Evolutionary conservation across 139 green algal genomes (phyloP).

Genomic region (Tetradesmus lagerheimii): DNA sequence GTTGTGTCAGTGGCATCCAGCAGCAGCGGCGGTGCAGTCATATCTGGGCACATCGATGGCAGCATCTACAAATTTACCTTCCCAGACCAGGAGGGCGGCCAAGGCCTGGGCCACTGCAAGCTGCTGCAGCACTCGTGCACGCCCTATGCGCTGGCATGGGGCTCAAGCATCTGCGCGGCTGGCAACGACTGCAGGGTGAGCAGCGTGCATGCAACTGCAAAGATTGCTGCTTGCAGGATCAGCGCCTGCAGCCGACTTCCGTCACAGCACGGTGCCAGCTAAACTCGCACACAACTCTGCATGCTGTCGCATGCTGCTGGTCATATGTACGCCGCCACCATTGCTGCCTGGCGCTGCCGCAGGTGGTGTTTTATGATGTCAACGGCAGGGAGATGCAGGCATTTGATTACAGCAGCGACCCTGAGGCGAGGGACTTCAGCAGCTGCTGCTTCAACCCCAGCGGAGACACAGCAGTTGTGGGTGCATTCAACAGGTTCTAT

Average conservation of each 20-base stretch:
- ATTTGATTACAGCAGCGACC: slow-evolving; percentile 75
- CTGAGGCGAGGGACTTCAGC: slow-evolving; percentile 68
- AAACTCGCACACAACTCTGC: too few species aligned
- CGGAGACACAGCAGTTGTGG: slow-evolving; percentile 79
- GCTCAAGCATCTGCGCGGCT: slow-evolving; percentile 60
- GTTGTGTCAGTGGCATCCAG: slow-evolving; percentile 73
- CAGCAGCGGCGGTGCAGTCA: slow-evolving; percentile 69
- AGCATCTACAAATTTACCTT: slow-evolving; percentile 81
- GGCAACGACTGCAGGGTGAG: slow-evolving; percentile 77
- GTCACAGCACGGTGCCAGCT: too few species aligned
- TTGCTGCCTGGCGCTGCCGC: neutral
- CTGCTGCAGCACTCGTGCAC: slow-evolving; percentile 73
- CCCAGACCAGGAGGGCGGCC: slow-evolving; percentile 49
- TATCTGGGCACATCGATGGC: slow-evolving; percentile 82
- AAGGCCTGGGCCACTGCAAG: slow-evolving; percentile 53
- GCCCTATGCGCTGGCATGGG: slow-evolving; percentile 78
- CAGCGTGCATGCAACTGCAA: neutral
- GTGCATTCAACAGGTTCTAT: slow-evolving; percentile 77
- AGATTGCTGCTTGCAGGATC: neutral
- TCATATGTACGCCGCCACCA: neutral
- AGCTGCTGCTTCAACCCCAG: slow-evolving; percentile 73
- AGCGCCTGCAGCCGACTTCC: too few species aligned
- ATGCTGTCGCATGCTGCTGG: too few species aligned
- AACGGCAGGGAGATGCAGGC: slow-evolving; percentile 66
- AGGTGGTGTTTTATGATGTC: slow-evolving; percentile 81